Evolutionary conservation across 495 filamentous ascomycete genomes (phyloP), one percentile per base, ranked within the genome.

Genomic region (Penicillium coffeae): DNA sequence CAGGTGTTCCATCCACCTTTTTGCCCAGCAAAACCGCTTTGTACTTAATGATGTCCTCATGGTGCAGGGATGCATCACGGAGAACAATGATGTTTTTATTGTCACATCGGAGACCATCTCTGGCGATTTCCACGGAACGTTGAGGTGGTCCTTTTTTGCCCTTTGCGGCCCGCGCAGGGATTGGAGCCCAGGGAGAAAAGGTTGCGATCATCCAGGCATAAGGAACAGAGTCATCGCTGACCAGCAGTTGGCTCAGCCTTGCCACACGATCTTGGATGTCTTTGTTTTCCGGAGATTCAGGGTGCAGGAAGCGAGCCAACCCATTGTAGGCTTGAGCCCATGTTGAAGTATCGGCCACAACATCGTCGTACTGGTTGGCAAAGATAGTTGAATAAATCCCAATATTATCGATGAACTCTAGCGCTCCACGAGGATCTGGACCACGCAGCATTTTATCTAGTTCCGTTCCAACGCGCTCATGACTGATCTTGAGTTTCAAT

Each of bases 401-500:
- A 13, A 96, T 78, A 12, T 75, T 62, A 64, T 94, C 76, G 34
- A 97, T 85, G 33, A 89, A 71, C n/a, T 77, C 65, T 27, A 98
- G 70, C 3, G 89, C 78, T 21, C 61, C 66, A 38, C 73, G 76
- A 37, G 93, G 89, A 56, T 88, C 75, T 21, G 84, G 82, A 3
- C 88, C 88, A 63, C 78, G 84, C 21, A 98, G 73, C 87, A 95
- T 95, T 69, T 97, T 97, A 51, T 88, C 84, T 6, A 95, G 35
- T 63, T 99, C 93, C 3, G 81, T 73, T 1, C 88, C 86, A 2
- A 97, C 78, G 38, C 93, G 75, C 63, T 99, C 93, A 22, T 90
- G 81, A 55, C 87, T 96, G 45, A 99, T 97, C 65, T 99, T 99
- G 3, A 86, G 60, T 50, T 75, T 81, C n/a, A 99, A 68, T 15